These are phyloP conservation scores for Garcia nutans DNA, from an alignment of 345 rosid genomes.

Conservation along the genomic window DNA sequence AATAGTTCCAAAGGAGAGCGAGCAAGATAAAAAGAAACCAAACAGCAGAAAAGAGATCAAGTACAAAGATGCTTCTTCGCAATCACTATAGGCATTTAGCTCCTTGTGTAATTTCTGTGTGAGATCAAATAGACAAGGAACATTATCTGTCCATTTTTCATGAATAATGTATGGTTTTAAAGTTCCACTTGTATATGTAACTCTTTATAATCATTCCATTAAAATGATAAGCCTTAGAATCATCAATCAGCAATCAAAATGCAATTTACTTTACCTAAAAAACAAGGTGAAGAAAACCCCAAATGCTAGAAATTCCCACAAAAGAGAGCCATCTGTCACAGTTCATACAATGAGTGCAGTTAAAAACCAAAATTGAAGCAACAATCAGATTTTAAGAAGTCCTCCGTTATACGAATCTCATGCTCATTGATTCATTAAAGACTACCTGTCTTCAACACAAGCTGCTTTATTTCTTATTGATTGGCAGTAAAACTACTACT, in stretches of 20 bases:
- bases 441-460: neutral
- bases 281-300: no score
- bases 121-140: neutral
- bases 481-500: neutral
- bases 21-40: constrained; percentile 34
- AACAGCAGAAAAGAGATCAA: constrained; percentile 34
- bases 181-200: neutral
- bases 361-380: neutral
- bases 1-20: constrained; percentile 27
- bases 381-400: neutral
- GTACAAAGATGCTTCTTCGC: constrained; percentile 22
- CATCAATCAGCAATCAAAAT: neutral
- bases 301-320: no score
- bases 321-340: no score
- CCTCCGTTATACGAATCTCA: no score
- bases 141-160: neutral
- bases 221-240: neutral
- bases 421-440: neutral
- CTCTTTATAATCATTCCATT: no score
- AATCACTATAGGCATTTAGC: neutral
- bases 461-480: neutral
- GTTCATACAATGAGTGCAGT: no score
- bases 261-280: neutral
- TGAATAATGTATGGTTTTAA: neutral
- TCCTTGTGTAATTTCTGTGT: neutral